These are phyloP conservation scores for Rhodotorula toruloides DNA, from an alignment of 768 basidiomycete species.

Conservation along the genomic window DNA sequence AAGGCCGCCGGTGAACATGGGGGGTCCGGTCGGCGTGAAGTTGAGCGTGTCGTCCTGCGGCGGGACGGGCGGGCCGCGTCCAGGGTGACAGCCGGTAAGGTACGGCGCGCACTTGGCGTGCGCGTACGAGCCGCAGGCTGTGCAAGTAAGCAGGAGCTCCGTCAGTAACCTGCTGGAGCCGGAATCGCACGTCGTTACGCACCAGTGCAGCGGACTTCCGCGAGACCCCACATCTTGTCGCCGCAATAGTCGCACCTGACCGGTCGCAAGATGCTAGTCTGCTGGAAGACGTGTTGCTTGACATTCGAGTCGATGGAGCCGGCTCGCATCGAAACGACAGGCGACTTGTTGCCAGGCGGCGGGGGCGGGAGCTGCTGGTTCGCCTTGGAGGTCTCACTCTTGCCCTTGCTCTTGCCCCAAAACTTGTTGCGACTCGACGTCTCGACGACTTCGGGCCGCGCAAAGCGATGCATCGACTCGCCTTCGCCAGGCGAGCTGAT, in stretches of 20 bases:
- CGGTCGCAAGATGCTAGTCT: conserved; percentile 77
- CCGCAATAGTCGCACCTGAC: conserved; percentile 91
- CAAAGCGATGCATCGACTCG: conserved; percentile 20
- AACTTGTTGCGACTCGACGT: conserved; percentile 43
- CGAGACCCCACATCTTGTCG: conserved; percentile 99
- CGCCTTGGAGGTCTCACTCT: conserved; percentile 3
- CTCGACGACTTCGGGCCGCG: conserved; percentile 42
- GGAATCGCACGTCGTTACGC: conserved; percentile 3
- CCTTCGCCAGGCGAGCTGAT: conserved; percentile 22
- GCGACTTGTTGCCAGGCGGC: conserved; percentile 16
- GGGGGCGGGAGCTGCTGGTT: conserved; percentile 17
- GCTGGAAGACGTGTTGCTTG: conserved; percentile 79
- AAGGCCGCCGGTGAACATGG: conserved; percentile 89
- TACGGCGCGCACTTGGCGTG: conserved; percentile 68
- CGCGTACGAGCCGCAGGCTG: conserved; percentile 77
- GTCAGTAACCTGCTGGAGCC: neutral
- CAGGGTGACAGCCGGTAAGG: conserved; percentile 32
- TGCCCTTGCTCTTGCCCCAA: conserved; percentile 44
- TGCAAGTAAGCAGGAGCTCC: conserved; percentile 2
- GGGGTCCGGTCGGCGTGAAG: conserved; percentile 56
- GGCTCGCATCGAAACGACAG: conserved; percentile 4
- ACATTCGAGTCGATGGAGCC: conserved; percentile 27
- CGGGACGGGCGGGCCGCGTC: neutral
- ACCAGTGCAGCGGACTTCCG: conserved; percentile 76
- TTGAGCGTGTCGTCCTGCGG: conserved; percentile 19